phyloP scores from a whole-genome alignment of 2,329 filamentous ascomycete species.

The Colletotrichum liriopes region DNA sequence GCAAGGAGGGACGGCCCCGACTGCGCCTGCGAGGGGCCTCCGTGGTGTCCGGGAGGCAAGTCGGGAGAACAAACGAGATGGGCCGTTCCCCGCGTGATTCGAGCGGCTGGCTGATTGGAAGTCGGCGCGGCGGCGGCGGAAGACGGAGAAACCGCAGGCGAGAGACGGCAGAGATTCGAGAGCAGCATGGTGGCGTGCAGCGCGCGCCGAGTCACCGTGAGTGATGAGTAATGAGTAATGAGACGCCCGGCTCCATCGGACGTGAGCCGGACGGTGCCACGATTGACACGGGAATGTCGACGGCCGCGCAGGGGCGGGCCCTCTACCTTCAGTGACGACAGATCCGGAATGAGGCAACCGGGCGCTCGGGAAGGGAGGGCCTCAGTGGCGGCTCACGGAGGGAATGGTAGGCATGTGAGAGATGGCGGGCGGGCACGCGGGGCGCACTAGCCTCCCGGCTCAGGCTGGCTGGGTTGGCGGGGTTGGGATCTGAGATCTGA shows the following conservation, averaged over 20 bases:
- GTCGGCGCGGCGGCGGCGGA: not conserved
- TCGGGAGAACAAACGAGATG: not conserved
- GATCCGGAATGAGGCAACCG: not conserved
- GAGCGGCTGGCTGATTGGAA: not conserved
- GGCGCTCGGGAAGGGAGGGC: conserved; percentile 2
- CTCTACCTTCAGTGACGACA: conserved; percentile 10
- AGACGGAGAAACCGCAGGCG: too few relatives aligned
- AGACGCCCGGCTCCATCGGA: not conserved
- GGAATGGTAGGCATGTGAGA: conserved; percentile 13
- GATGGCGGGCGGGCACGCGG: conserved; percentile 3
- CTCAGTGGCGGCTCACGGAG: conserved; percentile 3
- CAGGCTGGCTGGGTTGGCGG: not conserved
- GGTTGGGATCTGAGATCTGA: conserved; percentile 27
- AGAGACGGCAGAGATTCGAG: too few relatives aligned
- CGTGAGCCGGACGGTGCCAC: not conserved
- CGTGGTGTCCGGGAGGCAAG: not conserved
- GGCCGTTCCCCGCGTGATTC: not conserved
- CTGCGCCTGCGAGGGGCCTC: not conserved
- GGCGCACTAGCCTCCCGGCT: not conserved
- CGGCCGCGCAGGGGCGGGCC: conserved; percentile 7
- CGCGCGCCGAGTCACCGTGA: not conserved
- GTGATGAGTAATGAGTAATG: not conserved
- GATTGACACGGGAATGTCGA: not conserved
- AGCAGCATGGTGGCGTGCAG: not conserved
- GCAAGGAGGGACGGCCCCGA: not conserved